Conservation (phyloP, 176 grass and related monocot genomes). For the Saccharum spontaneum region DNA sequence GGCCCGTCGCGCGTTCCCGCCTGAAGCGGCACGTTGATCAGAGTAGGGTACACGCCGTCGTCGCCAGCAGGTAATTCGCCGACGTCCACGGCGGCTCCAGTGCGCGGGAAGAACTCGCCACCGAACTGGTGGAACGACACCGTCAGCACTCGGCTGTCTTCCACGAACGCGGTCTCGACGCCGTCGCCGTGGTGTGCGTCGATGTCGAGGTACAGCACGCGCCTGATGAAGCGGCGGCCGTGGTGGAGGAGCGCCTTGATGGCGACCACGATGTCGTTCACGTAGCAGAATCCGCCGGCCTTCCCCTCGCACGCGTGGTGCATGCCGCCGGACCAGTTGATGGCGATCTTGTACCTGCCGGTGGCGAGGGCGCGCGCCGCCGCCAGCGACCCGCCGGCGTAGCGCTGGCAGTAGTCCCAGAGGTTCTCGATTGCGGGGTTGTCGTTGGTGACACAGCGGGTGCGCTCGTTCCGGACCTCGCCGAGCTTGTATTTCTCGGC, state of each 20-base stretch:
- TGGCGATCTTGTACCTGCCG: too few relatives aligned
- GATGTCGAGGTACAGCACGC: too few relatives aligned
- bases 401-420: constrained; percentile 48
- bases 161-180: constrained; percentile 48
- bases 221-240: too few relatives aligned
- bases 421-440: constrained; percentile 52
- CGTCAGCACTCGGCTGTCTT: neutral
- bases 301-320: too few relatives aligned
- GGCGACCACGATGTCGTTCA: too few relatives aligned
- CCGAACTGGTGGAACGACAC: constrained; percentile 57
- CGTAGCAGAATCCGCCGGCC: too few relatives aligned
- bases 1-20: constrained; percentile 47
- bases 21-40: constrained; percentile 57
- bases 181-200: constrained; percentile 79
- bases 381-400: too few relatives aligned
- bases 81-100: constrained; percentile 32
- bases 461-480: neutral
- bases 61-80: constrained; percentile 13
- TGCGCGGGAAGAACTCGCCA: constrained; percentile 45
- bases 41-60: constrained; percentile 9
- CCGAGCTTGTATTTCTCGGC: too few relatives aligned
- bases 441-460: constrained; percentile 25
- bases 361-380: too few relatives aligned
- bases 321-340: too few relatives aligned
- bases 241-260: too few relatives aligned